Percentiles rank a stretch among this genome's conserved stretches.
Evolutionary conservation across 2,329 filamentous ascomycete species (phyloP).

Genomic region (Ophioceras dolichostomum): DNA sequence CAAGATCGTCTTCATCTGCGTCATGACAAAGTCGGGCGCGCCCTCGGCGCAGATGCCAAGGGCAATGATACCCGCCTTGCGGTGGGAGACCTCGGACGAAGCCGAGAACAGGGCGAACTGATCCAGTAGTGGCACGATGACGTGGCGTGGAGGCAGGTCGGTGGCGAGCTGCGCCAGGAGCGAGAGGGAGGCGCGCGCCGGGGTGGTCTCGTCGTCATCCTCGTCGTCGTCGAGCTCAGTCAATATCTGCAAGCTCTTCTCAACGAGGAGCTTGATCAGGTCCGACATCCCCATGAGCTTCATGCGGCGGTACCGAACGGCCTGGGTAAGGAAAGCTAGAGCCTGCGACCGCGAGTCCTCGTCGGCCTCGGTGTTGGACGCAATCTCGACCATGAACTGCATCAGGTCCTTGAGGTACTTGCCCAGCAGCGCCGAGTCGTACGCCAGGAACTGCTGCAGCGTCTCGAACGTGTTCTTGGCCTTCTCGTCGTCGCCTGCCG

Average conservation of each 20-base stretch:
- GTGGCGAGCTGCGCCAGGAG: slow-evolving; percentile 82
- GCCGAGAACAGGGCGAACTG: slow-evolving; percentile 73
- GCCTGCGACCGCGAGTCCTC: slow-evolving; percentile 85
- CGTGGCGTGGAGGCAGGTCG: slow-evolving; percentile 83
- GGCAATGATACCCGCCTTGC: slow-evolving; percentile 82
- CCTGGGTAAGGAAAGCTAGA: slow-evolving; percentile 87
- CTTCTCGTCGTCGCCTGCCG: slow-evolving; percentile 72
- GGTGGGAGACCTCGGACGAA: slow-evolving; percentile 61
- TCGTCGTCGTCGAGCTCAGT: slow-evolving; percentile 74
- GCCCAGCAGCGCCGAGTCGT: slow-evolving; percentile 73
- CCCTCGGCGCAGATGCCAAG: slow-evolving; percentile 93
- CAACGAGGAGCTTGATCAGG: slow-evolving; percentile 75
- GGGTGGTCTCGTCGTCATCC: slow-evolving; percentile 76
- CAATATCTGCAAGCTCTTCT: slow-evolving; percentile 78
- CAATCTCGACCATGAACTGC: slow-evolving; percentile 85
- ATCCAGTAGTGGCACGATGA: slow-evolving; percentile 83
- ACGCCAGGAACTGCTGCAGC: slow-evolving; percentile 88
- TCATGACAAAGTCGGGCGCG: slow-evolving; percentile 92
- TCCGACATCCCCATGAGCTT: slow-evolving; percentile 84
- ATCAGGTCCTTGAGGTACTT: slow-evolving; percentile 82
- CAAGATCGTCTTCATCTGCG: slow-evolving; percentile 76
- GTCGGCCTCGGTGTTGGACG: slow-evolving; percentile 61
- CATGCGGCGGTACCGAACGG: slow-evolving; percentile 82
- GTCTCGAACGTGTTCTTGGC: slow-evolving; percentile 89
- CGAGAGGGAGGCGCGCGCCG: slow-evolving; percentile 72